Percentiles rank a stretch among this genome's conserved stretches.
These are phyloP conservation scores for Aspergillus leporis DNA, from an alignment of 495 filamentous ascomycete genomes.

Conservation along the genomic window DNA sequence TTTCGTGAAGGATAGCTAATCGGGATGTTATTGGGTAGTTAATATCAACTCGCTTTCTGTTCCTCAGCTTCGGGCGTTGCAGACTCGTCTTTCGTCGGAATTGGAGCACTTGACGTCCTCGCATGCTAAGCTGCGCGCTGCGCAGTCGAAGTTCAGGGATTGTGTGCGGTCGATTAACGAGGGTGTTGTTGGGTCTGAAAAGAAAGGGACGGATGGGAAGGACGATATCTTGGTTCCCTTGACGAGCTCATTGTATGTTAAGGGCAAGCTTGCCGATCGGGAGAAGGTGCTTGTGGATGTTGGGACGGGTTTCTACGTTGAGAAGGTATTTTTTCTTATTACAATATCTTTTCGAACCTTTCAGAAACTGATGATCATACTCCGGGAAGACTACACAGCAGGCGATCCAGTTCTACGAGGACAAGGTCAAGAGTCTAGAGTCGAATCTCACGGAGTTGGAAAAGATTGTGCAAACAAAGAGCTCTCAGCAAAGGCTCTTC, in stretches of 20 bases:
- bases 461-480: conserved; percentile 81
- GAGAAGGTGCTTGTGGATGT: conserved; percentile 90
- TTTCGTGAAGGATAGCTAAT: not conserved
- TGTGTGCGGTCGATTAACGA: conserved; percentile 74
- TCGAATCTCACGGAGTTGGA: conserved; percentile 83
- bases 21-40: conserved; percentile 37
- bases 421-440: conserved; percentile 78
- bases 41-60: conserved; percentile 62
- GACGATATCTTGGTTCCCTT: conserved; percentile 80
- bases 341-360: not conserved
- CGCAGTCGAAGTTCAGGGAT: conserved; percentile 88
- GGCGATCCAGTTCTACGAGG: conserved; percentile 80
- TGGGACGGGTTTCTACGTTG: conserved; percentile 94
- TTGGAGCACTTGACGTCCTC: conserved; percentile 89
- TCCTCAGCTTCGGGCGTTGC: conserved; percentile 64
- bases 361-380: not conserved
- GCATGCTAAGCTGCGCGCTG: conserved; percentile 82
- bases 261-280: conserved; percentile 73
- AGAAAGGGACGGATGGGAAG: conserved; percentile 37
- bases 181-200: conserved; percentile 47
- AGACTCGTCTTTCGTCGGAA: conserved; percentile 94
- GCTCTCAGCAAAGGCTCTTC: conserved; percentile 76
- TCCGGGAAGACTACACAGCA: conserved; percentile 59
- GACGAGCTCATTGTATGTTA: conserved; percentile 91
- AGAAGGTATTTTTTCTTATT: conserved; percentile 67